Evolutionary conservation across 23 red algal species (phyloP), one percentile per base, ranked within the genome.

Genomic region (Chondrus crispus): DNA sequence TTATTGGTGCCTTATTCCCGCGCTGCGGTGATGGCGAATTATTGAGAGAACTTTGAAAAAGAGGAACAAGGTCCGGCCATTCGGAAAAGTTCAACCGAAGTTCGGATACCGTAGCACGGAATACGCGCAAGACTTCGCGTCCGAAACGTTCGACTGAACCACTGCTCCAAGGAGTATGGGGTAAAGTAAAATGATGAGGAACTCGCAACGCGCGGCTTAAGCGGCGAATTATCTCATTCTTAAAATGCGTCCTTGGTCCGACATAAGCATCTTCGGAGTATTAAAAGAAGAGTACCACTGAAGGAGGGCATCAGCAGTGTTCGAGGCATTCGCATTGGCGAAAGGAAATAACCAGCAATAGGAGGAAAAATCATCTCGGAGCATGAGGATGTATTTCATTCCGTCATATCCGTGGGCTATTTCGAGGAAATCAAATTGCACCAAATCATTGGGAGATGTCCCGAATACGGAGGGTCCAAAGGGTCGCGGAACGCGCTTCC

Each of bases 391-490:
- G 36, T 80, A 80, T 29, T 80, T 80, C 35, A 49, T 39, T 18
- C 74, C 74, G 12, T 16, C 29, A 9, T 80, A 10, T n/a, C 37
- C 33, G 47, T 16, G 16, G 14, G 12, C 74, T 19, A 80, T 12
- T 49, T 80, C 74, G 45, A 85, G 14, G 24, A 29, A 85, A 66
- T 85, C 80, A 40, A 29, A 85, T n/a, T 85, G 55, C 33, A 86
- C 19, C 0, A 71, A 14, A 35, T 86, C 62, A 40, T 86, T 86
- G 10, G 82, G 24, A 10, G 24, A 20, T 70, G 82, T 86, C 9
- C 58, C 82, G 2, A 71, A 58, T 19, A 90, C 14, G 29, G 87
- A 22, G n/a, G 49, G 71, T 47, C 71, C 72, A 38, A 80, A 63
- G 42, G 71, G 87, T 43, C 87, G 72, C 28, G 87, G 50, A 0